Percentiles rank a stretch among this genome's conserved stretches.
phyloP scores from a whole-genome alignment of 2,329 filamentous ascomycete genomes.

The Dryadomyces quercivorus region DNA sequence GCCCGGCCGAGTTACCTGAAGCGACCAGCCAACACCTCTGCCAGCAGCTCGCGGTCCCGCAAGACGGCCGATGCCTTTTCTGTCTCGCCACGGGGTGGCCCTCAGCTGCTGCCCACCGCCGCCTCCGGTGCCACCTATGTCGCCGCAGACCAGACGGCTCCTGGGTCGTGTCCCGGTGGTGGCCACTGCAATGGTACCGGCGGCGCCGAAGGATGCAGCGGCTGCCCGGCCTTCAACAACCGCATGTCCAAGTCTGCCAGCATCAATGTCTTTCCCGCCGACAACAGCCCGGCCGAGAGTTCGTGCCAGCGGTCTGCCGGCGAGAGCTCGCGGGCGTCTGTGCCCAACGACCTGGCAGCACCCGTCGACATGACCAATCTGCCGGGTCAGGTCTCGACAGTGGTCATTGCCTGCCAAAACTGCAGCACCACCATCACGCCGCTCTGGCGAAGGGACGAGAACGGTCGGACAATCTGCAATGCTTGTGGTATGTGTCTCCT shows the following conservation, averaged over 20 bases:
- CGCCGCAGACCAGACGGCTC: slow-evolving; percentile 58
- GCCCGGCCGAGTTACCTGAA: slow-evolving; percentile 84
- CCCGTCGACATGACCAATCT: slow-evolving; percentile 39
- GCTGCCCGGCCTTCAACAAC: slow-evolving; percentile 96
- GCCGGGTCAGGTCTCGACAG: slow-evolving; percentile 38
- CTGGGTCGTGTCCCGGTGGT: slow-evolving; percentile 89
- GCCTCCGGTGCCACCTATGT: slow-evolving; percentile 56
- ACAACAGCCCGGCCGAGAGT: not conserved
- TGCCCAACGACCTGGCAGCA: slow-evolving; percentile 21
- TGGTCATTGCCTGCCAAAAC: slow-evolving; percentile 90
- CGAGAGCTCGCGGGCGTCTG: not conserved
- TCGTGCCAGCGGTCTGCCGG: not conserved
- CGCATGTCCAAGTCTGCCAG: slow-evolving; percentile 79
- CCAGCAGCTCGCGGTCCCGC: slow-evolving; percentile 22
- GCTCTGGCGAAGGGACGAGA: slow-evolving; percentile 87
- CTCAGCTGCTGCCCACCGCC: slow-evolving; percentile 27
- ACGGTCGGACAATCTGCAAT: slow-evolving; percentile 95
- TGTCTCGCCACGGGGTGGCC: slow-evolving; percentile 24
- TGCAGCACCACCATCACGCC: slow-evolving; percentile 95
- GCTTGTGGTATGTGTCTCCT: slow-evolving; percentile 63
- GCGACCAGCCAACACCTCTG: slow-evolving; percentile 48
- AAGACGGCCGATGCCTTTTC: slow-evolving; percentile 26
- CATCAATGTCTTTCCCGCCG: slow-evolving; percentile 41
- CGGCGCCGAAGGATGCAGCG: slow-evolving; percentile 86
- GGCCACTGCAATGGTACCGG: slow-evolving; percentile 94